A percentile compares a stretch with the other conserved stretches of the same genome.
Evolutionary conservation across 2,329 filamentous ascomycete species (phyloP).

Genomic region (Aspergillus phoenicis): DNA sequence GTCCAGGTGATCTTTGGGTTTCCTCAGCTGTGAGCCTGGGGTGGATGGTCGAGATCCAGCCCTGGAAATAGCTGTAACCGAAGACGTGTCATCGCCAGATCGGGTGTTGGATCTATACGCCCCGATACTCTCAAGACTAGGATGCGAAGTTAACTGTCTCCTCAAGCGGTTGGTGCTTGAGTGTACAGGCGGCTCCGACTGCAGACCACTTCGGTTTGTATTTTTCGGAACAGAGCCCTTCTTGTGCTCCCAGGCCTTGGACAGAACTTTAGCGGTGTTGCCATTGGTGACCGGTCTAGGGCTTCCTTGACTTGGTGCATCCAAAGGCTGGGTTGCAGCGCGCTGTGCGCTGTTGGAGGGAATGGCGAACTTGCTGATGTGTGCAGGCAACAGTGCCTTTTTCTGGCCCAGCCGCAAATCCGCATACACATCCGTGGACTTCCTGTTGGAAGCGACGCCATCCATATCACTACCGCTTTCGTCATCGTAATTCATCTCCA

Average conservation of each 20-base stretch:
- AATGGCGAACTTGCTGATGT: constrained; percentile 15
- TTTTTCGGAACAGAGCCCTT: constrained; percentile 21
- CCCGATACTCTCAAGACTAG: constrained; percentile 37
- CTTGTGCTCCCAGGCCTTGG: constrained; percentile 22
- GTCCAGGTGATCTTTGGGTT: constrained; percentile 69
- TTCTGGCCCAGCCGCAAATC: constrained; percentile 20
- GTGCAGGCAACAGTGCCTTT: constrained; percentile 15
- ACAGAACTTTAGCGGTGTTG: background rate
- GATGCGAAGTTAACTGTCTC: constrained; percentile 34
- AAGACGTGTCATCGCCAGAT: constrained; percentile 23
- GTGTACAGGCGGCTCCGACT: constrained; percentile 22
- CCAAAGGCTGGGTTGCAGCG: constrained; percentile 17
- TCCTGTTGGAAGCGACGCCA: constrained; percentile 12
- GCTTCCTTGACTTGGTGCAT: constrained; percentile 18
- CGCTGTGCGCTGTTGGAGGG: constrained; percentile 12
- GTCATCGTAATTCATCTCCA: constrained; percentile 31
- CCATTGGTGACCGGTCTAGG: constrained; percentile 16
- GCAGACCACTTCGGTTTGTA: constrained; percentile 20
- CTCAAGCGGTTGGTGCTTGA: constrained; percentile 29
- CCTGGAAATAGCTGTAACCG: constrained; percentile 20
- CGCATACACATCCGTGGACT: constrained; percentile 27
- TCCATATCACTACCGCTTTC: constrained; percentile 19
- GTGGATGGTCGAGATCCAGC: constrained; percentile 40
- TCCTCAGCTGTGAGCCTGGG: constrained; percentile 43
- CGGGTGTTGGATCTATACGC: constrained; percentile 30